phyloP scores from a whole-genome alignment of 1,284 basidiomycete genomes.

The Hypsizygus ulmarius region DNA sequence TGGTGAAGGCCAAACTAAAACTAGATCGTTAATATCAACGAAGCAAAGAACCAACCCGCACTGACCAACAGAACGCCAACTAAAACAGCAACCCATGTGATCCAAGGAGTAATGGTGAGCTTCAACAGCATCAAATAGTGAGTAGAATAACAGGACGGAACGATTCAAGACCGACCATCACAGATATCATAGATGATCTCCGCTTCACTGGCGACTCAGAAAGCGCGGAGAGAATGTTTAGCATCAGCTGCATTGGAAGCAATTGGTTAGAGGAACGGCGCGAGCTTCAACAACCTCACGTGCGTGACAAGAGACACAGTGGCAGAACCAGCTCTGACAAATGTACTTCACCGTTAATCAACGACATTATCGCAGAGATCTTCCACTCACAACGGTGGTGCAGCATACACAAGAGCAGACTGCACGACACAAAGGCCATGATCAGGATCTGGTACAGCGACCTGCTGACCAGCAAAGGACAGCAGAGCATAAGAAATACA shows the following conservation, averaged over 20 bases:
- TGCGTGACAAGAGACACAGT: slow-evolving; percentile 27
- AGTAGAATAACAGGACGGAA: background rate
- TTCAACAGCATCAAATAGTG: slow-evolving; percentile 4
- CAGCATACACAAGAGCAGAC: slow-evolving; percentile 27
- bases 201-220: slow-evolving; percentile 18
- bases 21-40: background rate
- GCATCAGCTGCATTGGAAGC: slow-evolving; percentile 18
- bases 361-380: background rate
- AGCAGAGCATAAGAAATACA: slow-evolving; percentile 30
- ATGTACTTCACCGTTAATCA: background rate
- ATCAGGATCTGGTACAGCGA: slow-evolving; percentile 11
- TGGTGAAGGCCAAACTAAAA: slow-evolving; percentile 19
- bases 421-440: slow-evolving; percentile 26
- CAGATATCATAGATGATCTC: slow-evolving; percentile 6
- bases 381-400: slow-evolving; percentile 27
- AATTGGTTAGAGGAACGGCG: background rate
- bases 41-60: background rate
- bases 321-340: slow-evolving; percentile 23
- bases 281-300: slow-evolving; percentile 17
- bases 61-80: slow-evolving; percentile 26
- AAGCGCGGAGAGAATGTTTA: slow-evolving; percentile 26
- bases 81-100: slow-evolving; percentile 24
- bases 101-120: slow-evolving; percentile 27
- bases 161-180: slow-evolving; percentile 2
- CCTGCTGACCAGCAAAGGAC: slow-evolving; percentile 27